Base-by-base conservation (phyloP, 2,329 filamentous ascomycete species). In the Penicillium sp. region DNA sequence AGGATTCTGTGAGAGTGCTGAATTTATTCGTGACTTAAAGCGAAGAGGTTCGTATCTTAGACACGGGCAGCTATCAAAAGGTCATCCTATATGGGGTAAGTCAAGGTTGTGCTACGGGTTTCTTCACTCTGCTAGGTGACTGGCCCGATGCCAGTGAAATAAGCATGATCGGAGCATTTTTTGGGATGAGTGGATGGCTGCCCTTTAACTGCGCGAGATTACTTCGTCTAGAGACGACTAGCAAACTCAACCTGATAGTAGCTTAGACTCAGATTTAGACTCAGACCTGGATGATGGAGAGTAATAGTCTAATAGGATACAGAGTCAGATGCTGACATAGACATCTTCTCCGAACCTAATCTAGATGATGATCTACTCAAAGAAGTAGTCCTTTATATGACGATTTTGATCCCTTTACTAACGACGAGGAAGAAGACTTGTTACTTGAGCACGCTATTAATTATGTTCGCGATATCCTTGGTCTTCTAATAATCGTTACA, bases 51-150 rank as follows among this genome's bases (percentile, higher is more conserved):
- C 18, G 23, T 3, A 53, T 62, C 1, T 50, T 68, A 31, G 54
- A 63, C 57, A 15, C 64, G 71, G 44, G 66, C 53, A 50, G 66
- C 46, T 31, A 68, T 50, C 34, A 59, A 21, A 80, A 79, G 47
- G 67, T 83, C 15, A 65, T 83, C 7, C 56, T 84, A 1, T 79
- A 79, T 16, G 80, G 80, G 0, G 56, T 83, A n/a, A 82, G 81
- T 60, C 79, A 82, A 58, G 81, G 81, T 0, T 82, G 78, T 59
- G 81, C 80, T 1, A 75, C 77, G 61, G 68, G 71, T 0, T 58
- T 82, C 10, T 68, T 75, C 21, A 59, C 73, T 2, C 61, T 81
- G 21, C 63, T 84, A 3, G 69, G 66, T 18, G 72, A 75, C n/a
- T 68, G 67, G 9, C 62, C 61, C 46, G 57, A 59, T 2, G 34